Evolutionary conservation across 768 basidiomycete genomes (phyloP), one percentile per base, ranked within the genome.

Genomic region (Psilocybe subaeruginosa): DNA sequence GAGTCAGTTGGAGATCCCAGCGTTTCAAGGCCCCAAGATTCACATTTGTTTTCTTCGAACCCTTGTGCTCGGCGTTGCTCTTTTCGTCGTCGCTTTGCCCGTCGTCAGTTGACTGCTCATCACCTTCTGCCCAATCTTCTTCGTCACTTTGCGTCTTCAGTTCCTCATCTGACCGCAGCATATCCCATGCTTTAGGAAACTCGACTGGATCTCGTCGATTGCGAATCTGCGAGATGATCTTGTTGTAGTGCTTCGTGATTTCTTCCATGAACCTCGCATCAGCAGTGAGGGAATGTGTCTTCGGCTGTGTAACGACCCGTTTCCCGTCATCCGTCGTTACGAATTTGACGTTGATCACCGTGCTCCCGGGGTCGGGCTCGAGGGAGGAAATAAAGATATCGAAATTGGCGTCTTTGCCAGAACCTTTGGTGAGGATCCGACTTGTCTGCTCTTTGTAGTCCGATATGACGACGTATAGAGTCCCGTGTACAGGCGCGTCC

Each of bases 361-460:
- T 63, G 53, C 48, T 47, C 5, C 37, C 45, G 1, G 47, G 29
- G 19, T 14, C 49, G n/a, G 49, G 35, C 19, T 51, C 53, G 47
- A 63, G 35, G 1, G 53, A 29, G 37, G 47, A 59, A 4, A 59
- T 29, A 37, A 55, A 56, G 6, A 63, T 50, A n/a, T 37, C 50
- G 47, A 63, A 63, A 31, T 17, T 23, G 41, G 29, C 11, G 14
- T 46, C 33, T 16, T 56, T 35, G 11, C 41, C 41, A 43, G 41
- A n/a, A 12, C 14, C 4, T 41, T 60, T 60, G 43, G 35, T 37
- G 7, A 60, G 14, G 5, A 64, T 31, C 8, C 63, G 48, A 30
- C 54, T 60, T 6, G 50, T 64, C 52, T 57, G 58, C 12, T 64
- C 63, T 30, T 53, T 64, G 54, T 57, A 54, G 16, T 59, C 59